Base-by-base conservation (phyloP, 495 filamentous ascomycete species). In the Xylaria castorea region DNA sequence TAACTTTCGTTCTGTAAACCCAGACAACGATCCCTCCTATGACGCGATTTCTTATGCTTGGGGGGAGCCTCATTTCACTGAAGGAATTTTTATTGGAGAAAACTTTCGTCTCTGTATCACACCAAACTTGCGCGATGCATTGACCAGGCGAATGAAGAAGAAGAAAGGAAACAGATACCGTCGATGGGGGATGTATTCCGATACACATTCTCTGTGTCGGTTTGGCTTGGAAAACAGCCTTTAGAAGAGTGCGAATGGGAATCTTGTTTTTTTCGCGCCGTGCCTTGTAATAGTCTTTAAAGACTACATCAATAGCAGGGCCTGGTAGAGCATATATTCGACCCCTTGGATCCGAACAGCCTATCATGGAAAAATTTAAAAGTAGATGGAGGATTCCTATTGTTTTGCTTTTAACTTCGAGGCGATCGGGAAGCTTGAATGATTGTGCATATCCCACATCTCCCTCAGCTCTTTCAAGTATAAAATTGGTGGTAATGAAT, bases 11-110 rank as follows among this genome's bases (percentile, higher is more conserved):
- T 61, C 2, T 32, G 57, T 61, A 9, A 11, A 61, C 34, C 32
- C 38, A 12, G 32, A 61, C 6, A 22, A 6, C 32, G 25, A 38
- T 38, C 57, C 57, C 1, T 38, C 22, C 25, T 61, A 38, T 18
- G 57, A 61, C 38, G 34, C 57, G 2, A 22, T 61, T 22, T 61
- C 57, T 36, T 61, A 61, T n/a, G 12, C 57, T 61, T 61, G 34
- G 57, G 57, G 57, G 2, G 18, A 61, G 0, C 32, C 57, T 12
- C 5, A 9, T 61, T 61, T 38, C 5, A 61, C 34, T 2, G 25
- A 36, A 36, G 8, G 22, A 18, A 61, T 61, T 38, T n/a, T 12
- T 2, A 61, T 61, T 61, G 57, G 34, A 20, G 57, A 14, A 1
- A 8, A 14, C 20, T 38, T 14, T n/a, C 25, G 20, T 22, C 57